Percentiles rank a stretch among this genome's conserved stretches.
Evolutionary conservation across 129 eudicot species (phyloP).

Genomic region (Pseudognaphalium luteoalbum): DNA sequence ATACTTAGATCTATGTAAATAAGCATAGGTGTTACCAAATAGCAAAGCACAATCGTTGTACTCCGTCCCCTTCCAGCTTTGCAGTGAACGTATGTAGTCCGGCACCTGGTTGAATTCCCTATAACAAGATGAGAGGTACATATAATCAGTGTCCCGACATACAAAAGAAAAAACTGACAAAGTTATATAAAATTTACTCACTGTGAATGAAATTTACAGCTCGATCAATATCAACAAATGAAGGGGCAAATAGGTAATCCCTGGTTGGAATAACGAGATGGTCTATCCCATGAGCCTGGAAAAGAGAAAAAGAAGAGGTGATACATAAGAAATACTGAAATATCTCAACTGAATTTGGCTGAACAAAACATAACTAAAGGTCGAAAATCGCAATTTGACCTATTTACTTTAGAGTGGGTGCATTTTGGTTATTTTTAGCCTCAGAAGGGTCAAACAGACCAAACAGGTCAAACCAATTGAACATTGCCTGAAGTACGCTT

Average conservation of each 20-base stretch:
- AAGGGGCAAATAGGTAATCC: slow-evolving; percentile 96
- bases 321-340: no score
- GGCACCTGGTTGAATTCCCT: slow-evolving; percentile 71
- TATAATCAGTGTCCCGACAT: not conserved
- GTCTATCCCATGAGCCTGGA: slow-evolving; percentile 76
- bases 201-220: slow-evolving; percentile 90
- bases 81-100: slow-evolving; percentile 92
- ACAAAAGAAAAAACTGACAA: not conserved
- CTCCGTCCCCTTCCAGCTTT: slow-evolving; percentile 99
- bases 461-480: not conserved
- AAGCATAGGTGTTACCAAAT: slow-evolving; percentile 52
- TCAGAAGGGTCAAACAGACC: not conserved
- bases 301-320: not conserved
- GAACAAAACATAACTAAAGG: not conserved
- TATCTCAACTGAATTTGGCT: not conserved
- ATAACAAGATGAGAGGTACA: slow-evolving; percentile 10
- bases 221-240: slow-evolving; percentile 70
- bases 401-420: not conserved
- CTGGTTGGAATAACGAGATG: slow-evolving; percentile 94
- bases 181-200: slow-evolving; percentile 25
- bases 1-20: not conserved
- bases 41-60: slow-evolving; percentile 92
- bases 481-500: not conserved
- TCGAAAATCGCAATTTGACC: not conserved
- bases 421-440: not conserved